These are phyloP conservation scores for Hypericum perforatum DNA, from an alignment of 345 rosid genomes.

Conservation along the genomic window DNA sequence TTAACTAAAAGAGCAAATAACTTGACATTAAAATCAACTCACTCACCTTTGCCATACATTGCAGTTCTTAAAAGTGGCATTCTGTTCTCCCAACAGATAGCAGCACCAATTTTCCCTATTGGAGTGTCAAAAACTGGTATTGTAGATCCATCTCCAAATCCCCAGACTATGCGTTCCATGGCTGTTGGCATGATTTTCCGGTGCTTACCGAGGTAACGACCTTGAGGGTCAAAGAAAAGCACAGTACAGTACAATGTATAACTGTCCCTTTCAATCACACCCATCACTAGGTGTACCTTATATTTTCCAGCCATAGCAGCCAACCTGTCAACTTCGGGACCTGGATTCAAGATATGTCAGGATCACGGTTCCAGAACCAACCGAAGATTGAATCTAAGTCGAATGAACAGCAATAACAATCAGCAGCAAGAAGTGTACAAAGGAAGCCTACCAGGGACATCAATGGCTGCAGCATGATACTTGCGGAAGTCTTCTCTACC, in stretches of 20 bases:
- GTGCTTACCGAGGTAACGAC: slow-evolving; percentile 80
- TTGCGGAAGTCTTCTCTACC: slow-evolving; percentile 83
- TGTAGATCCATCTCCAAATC: slow-evolving; percentile 90
- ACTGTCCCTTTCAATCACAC: slow-evolving; percentile 90
- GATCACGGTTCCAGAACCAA: not conserved
- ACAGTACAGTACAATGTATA: slow-evolving; percentile 77
- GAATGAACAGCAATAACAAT: not conserved
- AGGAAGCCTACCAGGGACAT: slow-evolving; percentile 56
- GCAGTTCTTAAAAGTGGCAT: slow-evolving; percentile 95
- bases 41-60: slow-evolving; percentile 81
- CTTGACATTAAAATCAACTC: not conserved
- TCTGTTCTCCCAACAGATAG: slow-evolving; percentile 89
- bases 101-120: slow-evolving; percentile 80
- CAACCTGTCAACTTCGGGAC: slow-evolving; percentile 73
- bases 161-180: slow-evolving; percentile 86
- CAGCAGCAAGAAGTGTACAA: not conserved
- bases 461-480: slow-evolving; percentile 79
- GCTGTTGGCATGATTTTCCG: slow-evolving; percentile 89
- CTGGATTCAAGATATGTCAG: slow-evolving; percentile 21
- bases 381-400: not conserved
- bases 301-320: slow-evolving; percentile 85
- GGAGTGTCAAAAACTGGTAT: slow-evolving; percentile 78
- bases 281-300: slow-evolving; percentile 78
- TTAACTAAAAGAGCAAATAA: too few species aligned
- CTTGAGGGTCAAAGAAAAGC: slow-evolving; percentile 72